phyloP scores from a whole-genome alignment of 192 early-diverging fungal species.

The Backusella luteola region DNA sequence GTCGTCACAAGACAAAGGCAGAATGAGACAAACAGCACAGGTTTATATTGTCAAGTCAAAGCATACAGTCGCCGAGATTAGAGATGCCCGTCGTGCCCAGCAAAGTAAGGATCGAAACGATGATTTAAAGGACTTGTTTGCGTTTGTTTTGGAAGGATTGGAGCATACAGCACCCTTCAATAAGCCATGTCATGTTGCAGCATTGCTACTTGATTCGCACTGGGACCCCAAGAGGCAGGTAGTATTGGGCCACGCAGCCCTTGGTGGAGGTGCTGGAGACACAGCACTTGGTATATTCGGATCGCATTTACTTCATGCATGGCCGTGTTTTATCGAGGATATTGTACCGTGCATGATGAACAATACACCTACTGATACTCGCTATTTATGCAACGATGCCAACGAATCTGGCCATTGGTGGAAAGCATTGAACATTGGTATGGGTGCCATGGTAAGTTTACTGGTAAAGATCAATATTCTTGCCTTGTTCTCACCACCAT shows the following conservation, averaged over 20 bases:
- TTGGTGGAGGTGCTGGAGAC: constrained; percentile 57
- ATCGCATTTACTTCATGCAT: constrained; percentile 61
- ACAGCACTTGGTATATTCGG: constrained; percentile 66
- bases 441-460: constrained; percentile 56
- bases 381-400: constrained; percentile 56
- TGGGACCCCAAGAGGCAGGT: constrained; percentile 52
- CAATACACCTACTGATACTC: constrained; percentile 53
- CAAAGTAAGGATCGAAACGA: constrained; percentile 40
- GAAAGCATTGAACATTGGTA: constrained; percentile 64
- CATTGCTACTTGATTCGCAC: constrained; percentile 53
- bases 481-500: no score
- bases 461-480: no score
- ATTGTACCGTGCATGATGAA: constrained; percentile 55
- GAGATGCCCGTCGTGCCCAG: constrained; percentile 57
- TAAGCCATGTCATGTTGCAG: constrained; percentile 46
- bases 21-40: constrained; percentile 48
- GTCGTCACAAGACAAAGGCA: constrained; percentile 39
- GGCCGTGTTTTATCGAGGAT: constrained; percentile 61
- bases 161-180: constrained; percentile 45
- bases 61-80: constrained; percentile 53
- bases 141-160: constrained; percentile 48
- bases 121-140: constrained; percentile 44
- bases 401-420: constrained; percentile 59
- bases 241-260: constrained; percentile 60
- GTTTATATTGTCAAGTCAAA: constrained; percentile 51